Evolutionary conservation across 2,329 filamentous ascomycete genomes (phyloP).

Genomic region (Hymenoscyphus occultus): DNA sequence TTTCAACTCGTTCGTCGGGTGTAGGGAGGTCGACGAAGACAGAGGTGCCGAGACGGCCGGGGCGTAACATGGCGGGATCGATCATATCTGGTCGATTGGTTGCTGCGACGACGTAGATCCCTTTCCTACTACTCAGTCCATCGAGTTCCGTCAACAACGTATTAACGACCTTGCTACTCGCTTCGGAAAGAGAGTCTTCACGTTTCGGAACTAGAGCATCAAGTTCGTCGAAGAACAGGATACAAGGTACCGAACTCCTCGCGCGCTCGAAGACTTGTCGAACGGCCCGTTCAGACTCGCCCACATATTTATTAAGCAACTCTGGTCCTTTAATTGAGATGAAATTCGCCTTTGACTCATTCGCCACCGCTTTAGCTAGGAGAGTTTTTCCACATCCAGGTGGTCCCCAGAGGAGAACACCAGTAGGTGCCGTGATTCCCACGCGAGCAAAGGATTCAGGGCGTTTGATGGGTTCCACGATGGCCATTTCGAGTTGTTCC

Average conservation of each 20-base stretch:
- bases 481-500: slow-evolving; percentile 76
- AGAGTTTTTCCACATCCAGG: slow-evolving; percentile 97
- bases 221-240: slow-evolving; percentile 97
- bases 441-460: slow-evolving; percentile 74
- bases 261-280: slow-evolving; percentile 89
- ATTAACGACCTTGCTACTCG: slow-evolving; percentile 87
- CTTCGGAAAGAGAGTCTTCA: slow-evolving; percentile 75
- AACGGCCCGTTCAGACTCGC: slow-evolving; percentile 90
- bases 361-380: slow-evolving; percentile 92
- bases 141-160: slow-evolving; percentile 93
- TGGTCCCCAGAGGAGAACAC: slow-evolving; percentile 92
- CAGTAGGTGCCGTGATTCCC: slow-evolving; percentile 77
- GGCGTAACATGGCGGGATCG: slow-evolving; percentile 89
- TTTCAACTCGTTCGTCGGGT: slow-evolving; percentile 76
- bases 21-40: slow-evolving; percentile 86
- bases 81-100: slow-evolving; percentile 97
- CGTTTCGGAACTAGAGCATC: slow-evolving; percentile 87
- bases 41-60: slow-evolving; percentile 82
- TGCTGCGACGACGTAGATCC: slow-evolving; percentile 91
- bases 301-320: slow-evolving; percentile 95
- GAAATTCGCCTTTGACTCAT: slow-evolving; percentile 94
- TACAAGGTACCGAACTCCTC: slow-evolving; percentile 80
- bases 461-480: slow-evolving; percentile 83
- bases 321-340: slow-evolving; percentile 97
- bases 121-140: slow-evolving; percentile 72